Conservation (phyloP, 2,329 filamentous ascomycete genomes). For the Lecanosticta acicola region DNA sequence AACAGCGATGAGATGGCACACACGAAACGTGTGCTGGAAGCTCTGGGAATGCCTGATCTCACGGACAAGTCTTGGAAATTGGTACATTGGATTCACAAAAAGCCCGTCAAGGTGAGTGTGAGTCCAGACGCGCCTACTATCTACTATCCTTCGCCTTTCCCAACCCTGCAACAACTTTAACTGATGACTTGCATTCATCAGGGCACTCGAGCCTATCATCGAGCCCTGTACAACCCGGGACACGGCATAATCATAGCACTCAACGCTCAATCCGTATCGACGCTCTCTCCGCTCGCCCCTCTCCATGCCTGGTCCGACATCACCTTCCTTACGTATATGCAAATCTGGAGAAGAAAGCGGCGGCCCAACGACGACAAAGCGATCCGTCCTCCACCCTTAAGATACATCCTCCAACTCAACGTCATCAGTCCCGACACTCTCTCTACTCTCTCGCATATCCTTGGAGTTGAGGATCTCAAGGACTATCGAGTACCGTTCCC, state of each 20-base stretch:
- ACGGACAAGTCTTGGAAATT: slow-evolving; percentile 1
- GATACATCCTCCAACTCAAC: slow-evolving; percentile 6
- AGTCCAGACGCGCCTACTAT: too few relatives aligned
- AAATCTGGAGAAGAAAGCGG: slow-evolving; percentile 1
- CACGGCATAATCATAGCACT: slow-evolving; percentile 5
- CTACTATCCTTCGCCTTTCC: too few relatives aligned
- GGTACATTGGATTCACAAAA: slow-evolving; percentile 3
- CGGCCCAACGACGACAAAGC: too few relatives aligned
- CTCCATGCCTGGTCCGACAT: slow-evolving; percentile 5
- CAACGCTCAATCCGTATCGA: neutral
- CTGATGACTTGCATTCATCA: too few relatives aligned
- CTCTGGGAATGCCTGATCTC: slow-evolving; percentile 1
- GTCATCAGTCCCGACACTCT: neutral
- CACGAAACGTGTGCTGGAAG: neutral
- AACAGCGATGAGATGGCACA: slow-evolving; percentile 4
- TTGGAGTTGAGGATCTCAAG: neutral
- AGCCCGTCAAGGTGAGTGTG: neutral
- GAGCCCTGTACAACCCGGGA: slow-evolving; percentile 1
- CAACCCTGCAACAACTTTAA: too few relatives aligned
- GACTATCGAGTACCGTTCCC: neutral
- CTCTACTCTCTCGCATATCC: neutral
- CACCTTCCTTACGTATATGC: slow-evolving; percentile 1
- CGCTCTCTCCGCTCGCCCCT: neutral
- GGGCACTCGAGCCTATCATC: neutral
- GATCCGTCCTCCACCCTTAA: neutral